These are phyloP conservation scores for Aspergillus quadricinctus DNA, from an alignment of 2,329 filamentous ascomycete genomes.

Conservation along the genomic window DNA sequence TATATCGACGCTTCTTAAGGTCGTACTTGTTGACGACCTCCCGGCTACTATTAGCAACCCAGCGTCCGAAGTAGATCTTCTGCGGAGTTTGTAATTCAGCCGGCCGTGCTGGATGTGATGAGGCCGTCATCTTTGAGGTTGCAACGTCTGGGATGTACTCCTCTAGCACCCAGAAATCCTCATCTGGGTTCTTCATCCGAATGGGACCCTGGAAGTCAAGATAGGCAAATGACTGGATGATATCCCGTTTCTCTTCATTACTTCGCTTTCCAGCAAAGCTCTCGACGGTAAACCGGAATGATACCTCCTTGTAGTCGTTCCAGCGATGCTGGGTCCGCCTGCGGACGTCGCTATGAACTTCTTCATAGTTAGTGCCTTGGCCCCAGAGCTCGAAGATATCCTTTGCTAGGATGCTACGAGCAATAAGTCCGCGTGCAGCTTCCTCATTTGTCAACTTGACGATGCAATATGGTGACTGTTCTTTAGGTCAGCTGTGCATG, in stretches of 20 bases:
- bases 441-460: conserved; percentile 62
- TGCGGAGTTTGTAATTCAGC: conserved; percentile 53
- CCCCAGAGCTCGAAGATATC: conserved; percentile 90
- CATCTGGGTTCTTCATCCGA: conserved; percentile 66
- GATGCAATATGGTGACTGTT: conserved; percentile 82
- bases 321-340: conserved; percentile 59
- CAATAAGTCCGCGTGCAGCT: conserved; percentile 63
- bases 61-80: conserved; percentile 67
- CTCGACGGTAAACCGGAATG: conserved; percentile 84
- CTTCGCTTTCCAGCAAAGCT: conserved; percentile 72
- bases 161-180: conserved; percentile 77
- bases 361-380: conserved; percentile 59
- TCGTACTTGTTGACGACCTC: conserved; percentile 70
- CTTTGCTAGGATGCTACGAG: conserved; percentile 75
- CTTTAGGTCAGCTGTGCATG: conserved; percentile 9
- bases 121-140: background rate
- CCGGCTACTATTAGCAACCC: conserved; percentile 62
- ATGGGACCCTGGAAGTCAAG: conserved; percentile 75
- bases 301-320: conserved; percentile 57
- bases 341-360: conserved; percentile 64
- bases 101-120: conserved; percentile 24
- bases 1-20: conserved; percentile 89
- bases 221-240: conserved; percentile 80
- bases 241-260: conserved; percentile 57
- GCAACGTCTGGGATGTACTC: conserved; percentile 59